Evolutionary conservation across 78 protist genomes (phyloP).

Genomic region (Dictyostelium capitatum): DNA sequence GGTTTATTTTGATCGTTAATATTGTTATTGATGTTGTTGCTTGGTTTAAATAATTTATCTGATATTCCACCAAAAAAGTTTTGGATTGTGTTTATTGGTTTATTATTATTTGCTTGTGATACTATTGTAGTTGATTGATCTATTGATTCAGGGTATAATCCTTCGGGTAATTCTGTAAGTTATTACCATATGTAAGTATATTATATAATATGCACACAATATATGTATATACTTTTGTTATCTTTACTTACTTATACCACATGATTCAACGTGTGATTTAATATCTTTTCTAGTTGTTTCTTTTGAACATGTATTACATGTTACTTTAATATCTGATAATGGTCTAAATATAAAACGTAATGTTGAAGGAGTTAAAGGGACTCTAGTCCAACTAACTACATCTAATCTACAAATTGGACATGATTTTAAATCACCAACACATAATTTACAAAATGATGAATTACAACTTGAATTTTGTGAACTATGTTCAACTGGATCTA

Average conservation of each 20-base stretch:
- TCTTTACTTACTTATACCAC: conserved; percentile 45
- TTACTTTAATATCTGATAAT: conserved; percentile 52
- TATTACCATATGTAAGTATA: background rate
- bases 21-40: background rate
- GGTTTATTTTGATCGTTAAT: background rate
- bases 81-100: background rate
- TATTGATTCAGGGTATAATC: conserved; percentile 24
- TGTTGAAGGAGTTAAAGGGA: conserved; percentile 42
- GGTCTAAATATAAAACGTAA: conserved; percentile 53
- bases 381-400: conserved; percentile 39
- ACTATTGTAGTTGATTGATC: background rate
- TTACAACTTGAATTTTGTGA: conserved; percentile 28
- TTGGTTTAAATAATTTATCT: background rate
- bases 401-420: conserved; percentile 62
- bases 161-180: background rate
- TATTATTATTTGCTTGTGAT: background rate
- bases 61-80: conserved; percentile 16
- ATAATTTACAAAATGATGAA: conserved; percentile 39
- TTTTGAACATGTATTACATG: conserved; percentile 27
- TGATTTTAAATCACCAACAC: conserved; percentile 13
- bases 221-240: background rate
- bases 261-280: conserved; percentile 39
- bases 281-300: conserved; percentile 66
- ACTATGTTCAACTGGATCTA: conserved; percentile 69
- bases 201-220: no score